Percentiles rank a stretch among this genome's conserved stretches.
Conservation (phyloP, 345 rosid genomes). For the Boechera retrofracta region DNA sequence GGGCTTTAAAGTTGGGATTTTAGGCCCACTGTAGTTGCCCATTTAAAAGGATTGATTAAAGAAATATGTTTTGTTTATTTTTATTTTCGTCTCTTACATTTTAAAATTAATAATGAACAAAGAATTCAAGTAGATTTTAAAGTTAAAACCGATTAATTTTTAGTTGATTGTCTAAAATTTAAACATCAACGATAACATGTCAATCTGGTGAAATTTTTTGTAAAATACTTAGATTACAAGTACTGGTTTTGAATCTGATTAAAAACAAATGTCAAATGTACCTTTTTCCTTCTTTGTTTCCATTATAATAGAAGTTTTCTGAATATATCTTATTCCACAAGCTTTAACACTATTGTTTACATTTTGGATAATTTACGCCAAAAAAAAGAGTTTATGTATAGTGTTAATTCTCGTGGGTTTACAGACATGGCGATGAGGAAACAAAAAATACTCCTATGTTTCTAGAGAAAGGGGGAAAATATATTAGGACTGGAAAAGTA, state of each 20-base stretch:
- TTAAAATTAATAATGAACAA: too few species aligned
- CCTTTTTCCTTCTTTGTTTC: not conserved
- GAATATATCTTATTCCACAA: not conserved
- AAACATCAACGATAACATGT: not conserved
- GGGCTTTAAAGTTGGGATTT: not conserved
- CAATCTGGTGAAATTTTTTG: not conserved
- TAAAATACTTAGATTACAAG: not conserved
- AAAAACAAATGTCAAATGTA: not conserved
- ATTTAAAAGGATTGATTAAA: not conserved
- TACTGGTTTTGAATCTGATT: not conserved
- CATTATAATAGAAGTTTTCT: not conserved
- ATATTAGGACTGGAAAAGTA: not conserved
- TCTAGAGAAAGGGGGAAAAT: not conserved
- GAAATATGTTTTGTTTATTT: too few species aligned
- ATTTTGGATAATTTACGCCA: not conserved
- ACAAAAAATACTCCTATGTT: not conserved
- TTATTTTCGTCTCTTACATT: too few species aligned
- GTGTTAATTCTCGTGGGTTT: too few species aligned
- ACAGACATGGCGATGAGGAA: not conserved
- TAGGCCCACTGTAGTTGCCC: not conserved
- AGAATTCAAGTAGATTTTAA: not conserved
- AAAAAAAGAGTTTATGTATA: not conserved
- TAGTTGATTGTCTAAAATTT: not conserved
- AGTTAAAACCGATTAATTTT: not conserved
- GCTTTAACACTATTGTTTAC: not conserved